Conservation (phyloP, 164 flowering plant species). For the Houttuynia cordata region DNA sequence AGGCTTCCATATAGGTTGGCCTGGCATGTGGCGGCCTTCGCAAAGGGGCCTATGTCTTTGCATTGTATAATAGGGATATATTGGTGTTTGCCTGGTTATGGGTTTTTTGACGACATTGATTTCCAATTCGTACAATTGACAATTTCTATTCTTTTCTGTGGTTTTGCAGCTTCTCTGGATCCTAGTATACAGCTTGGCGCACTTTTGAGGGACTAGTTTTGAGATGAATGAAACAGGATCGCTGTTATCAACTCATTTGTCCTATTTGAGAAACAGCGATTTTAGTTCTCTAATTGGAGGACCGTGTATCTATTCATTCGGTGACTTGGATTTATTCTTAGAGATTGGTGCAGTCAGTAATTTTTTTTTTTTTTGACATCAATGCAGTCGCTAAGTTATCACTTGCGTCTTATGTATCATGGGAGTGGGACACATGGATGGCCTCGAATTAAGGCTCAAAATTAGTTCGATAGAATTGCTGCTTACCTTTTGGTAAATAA, state of each 20-base stretch:
- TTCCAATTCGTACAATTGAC: too few relatives aligned
- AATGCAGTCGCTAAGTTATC: neutral
- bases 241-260: neutral
- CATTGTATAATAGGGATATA: too few relatives aligned
- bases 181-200: slow-evolving; percentile 81
- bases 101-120: too few relatives aligned
- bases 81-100: too few relatives aligned
- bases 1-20: too few relatives aligned
- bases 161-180: slow-evolving; percentile 52
- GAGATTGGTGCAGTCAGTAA: neutral
- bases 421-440: neutral
- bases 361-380: too few relatives aligned
- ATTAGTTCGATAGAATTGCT: neutral
- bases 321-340: neutral
- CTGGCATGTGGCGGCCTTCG: too few relatives aligned
- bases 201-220: slow-evolving; percentile 38
- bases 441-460: neutral
- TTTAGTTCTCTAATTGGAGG: slow-evolving; percentile 1
- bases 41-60: too few relatives aligned
- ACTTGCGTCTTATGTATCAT: neutral
- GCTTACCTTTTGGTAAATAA: neutral
- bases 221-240: neutral
- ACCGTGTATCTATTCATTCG: neutral
- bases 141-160: neutral
- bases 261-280: slow-evolving; percentile 5